A percentile compares a stretch with the other conserved stretches of the same genome.
phyloP scores from a whole-genome alignment of 2,329 filamentous ascomycete genomes.

The Sclerotinia trifoliorum region DNA sequence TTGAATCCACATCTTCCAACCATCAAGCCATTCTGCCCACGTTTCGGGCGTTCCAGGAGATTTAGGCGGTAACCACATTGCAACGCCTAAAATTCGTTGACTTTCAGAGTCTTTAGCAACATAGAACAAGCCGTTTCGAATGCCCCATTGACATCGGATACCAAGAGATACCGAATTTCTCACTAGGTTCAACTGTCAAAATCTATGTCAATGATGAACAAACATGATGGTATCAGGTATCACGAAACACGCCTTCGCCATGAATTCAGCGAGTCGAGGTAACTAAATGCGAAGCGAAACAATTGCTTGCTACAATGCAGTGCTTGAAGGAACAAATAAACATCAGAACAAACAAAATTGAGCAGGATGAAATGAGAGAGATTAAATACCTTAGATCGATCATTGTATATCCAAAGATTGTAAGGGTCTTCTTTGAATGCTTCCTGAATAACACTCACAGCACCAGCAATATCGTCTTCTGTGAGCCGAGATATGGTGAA shows the following conservation, averaged over 20 bases:
- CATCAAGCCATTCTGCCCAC: constrained; percentile 62
- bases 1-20: constrained; percentile 63
- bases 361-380: not conserved
- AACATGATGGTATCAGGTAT: not conserved
- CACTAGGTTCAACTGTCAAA: constrained; percentile 29
- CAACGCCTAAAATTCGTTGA: constrained; percentile 62
- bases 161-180: constrained; percentile 40
- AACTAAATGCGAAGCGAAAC: not conserved
- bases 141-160: constrained; percentile 68
- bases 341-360: constrained; percentile 17
- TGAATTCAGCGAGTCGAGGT: not conserved
- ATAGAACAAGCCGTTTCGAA: constrained; percentile 66
- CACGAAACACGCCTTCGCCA: constrained; percentile 3
- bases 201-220: constrained; percentile 9
- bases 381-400: constrained; percentile 49
- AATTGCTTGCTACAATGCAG: not conserved
- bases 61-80: constrained; percentile 68
- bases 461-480: constrained; percentile 60
- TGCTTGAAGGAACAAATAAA: constrained; percentile 7
- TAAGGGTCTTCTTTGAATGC: constrained; percentile 68
- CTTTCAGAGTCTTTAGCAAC: constrained; percentile 60
- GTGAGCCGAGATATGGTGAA: constrained; percentile 57
- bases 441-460: constrained; percentile 63
- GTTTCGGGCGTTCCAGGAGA: constrained; percentile 48
- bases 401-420: constrained; percentile 62